Conservation (phyloP, 129 eudicot species). For the Pulicaria dysenterica region DNA sequence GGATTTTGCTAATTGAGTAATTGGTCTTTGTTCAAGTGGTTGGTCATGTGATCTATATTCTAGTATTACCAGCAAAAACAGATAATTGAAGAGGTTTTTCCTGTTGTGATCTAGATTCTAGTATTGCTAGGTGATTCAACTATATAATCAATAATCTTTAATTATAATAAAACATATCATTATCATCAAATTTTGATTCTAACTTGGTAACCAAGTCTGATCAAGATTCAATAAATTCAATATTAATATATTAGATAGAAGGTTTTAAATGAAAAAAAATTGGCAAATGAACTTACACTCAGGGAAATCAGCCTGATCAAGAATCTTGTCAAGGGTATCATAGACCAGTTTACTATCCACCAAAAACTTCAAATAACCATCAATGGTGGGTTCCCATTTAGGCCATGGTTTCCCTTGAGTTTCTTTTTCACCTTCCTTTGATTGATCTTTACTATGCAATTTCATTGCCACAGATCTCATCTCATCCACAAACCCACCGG, state of each 20-base stretch:
- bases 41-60: background rate
- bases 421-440: conserved; percentile 89
- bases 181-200: too few species aligned
- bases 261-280: background rate
- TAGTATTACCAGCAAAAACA: background rate
- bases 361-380: conserved; percentile 89
- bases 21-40: too few species aligned
- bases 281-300: conserved; percentile 61
- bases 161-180: background rate
- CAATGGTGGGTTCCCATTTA: conserved; percentile 79
- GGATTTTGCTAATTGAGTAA: too few species aligned
- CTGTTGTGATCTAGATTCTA: background rate
- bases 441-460: conserved; percentile 79
- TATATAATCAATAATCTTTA: background rate
- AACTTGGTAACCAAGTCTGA: too few species aligned
- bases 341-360: conserved; percentile 90
- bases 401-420: conserved; percentile 69
- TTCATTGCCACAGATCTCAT: conserved; percentile 98
- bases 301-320: conserved; percentile 64
- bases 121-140: background rate
- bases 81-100: too few species aligned
- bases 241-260: background rate
- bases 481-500: conserved; percentile 96
- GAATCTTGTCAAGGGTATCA: conserved; percentile 83
- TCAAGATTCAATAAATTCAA: too few species aligned